Conservation (phyloP, 108 stramenopile species). For the Bacterosira constricta region DNA sequence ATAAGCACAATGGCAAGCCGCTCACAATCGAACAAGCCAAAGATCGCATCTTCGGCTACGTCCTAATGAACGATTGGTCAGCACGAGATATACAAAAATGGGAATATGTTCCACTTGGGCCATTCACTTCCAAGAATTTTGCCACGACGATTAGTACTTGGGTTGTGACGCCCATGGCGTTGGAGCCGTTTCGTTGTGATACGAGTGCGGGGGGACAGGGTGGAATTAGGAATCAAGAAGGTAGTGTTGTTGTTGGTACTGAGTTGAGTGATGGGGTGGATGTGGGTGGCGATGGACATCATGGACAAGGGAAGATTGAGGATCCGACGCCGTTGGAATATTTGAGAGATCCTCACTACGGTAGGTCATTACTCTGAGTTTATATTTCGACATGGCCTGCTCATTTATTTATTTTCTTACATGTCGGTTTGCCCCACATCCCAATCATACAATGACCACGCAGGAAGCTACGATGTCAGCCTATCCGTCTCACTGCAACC, state of each 20-base stretch:
- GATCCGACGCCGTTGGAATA: slow-evolving; percentile 80
- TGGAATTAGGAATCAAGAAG: neutral
- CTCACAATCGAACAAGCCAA: slow-evolving; percentile 77
- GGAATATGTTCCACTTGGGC: slow-evolving; percentile 96
- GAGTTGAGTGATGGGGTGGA: neutral
- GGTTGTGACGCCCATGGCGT: slow-evolving; percentile 87
- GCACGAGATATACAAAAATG: slow-evolving; percentile 90
- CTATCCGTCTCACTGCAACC: slow-evolving; percentile 74
- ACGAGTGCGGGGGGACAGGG: slow-evolving; percentile 61
- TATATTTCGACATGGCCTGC: neutral
- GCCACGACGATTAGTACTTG: slow-evolving; percentile 90
- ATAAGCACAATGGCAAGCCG: slow-evolving; percentile 45
- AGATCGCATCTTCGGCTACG: slow-evolving; percentile 90
- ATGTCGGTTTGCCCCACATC: slow-evolving; percentile 32
- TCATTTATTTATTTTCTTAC: neutral
- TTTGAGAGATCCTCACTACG: slow-evolving; percentile 71
- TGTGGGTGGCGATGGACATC: slow-evolving; percentile 1
- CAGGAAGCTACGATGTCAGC: slow-evolving; percentile 75
- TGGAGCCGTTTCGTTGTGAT: slow-evolving; percentile 65
- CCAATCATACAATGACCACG: slow-evolving; percentile 12
- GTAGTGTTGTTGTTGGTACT: neutral
- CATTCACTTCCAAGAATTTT: slow-evolving; percentile 94
- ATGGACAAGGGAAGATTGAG: no score
- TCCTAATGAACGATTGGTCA: slow-evolving; percentile 94
- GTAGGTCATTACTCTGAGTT: slow-evolving; percentile 10